These are phyloP conservation scores for Haplographium delicatum DNA, from an alignment of 495 filamentous ascomycete species.

Conservation along the genomic window DNA sequence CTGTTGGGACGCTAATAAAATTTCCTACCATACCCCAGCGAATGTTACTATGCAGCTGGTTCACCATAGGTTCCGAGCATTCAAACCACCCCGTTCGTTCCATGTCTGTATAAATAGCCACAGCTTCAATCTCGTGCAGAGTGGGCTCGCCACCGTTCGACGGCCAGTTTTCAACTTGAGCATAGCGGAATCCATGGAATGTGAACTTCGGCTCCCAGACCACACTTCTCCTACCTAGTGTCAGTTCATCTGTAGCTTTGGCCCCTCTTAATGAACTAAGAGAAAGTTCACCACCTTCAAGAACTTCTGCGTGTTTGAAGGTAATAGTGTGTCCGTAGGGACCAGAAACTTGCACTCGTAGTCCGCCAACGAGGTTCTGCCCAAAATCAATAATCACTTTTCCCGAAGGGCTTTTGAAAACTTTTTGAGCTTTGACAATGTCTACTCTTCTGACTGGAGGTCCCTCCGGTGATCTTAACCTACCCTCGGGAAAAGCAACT, in stretches of 20 bases:
- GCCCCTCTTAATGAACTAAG: constrained; percentile 42
- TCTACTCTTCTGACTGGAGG: constrained; percentile 10
- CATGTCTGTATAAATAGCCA: constrained; percentile 48
- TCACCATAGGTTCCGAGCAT: constrained; percentile 40
- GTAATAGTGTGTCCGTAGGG: constrained; percentile 30
- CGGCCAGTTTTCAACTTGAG: constrained; percentile 43
- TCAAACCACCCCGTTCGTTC: constrained; percentile 38
- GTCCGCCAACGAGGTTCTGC: constrained; percentile 48
- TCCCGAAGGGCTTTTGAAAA: constrained; percentile 38
- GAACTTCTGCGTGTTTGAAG: constrained; percentile 45
- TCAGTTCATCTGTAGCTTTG: constrained; percentile 38
- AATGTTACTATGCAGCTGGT: constrained; percentile 43
- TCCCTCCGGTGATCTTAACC: too few species aligned
- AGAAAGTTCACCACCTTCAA: constrained; percentile 45
- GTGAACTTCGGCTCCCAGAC: constrained; percentile 43
- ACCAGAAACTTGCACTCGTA: constrained; percentile 32
- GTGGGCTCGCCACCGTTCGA: not conserved
- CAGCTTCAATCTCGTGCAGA: constrained; percentile 31
- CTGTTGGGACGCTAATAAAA: constrained; percentile 47
- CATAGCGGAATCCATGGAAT: constrained; percentile 52
- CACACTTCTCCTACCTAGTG: constrained; percentile 21
- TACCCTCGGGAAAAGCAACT: too few species aligned
- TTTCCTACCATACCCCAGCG: constrained; percentile 49
- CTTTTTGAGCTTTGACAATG: constrained; percentile 29
- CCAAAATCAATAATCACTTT: constrained; percentile 49